These are phyloP conservation scores for Xylaria sp. DNA, from an alignment of 2,329 filamentous ascomycete genomes.

Conservation along the genomic window DNA sequence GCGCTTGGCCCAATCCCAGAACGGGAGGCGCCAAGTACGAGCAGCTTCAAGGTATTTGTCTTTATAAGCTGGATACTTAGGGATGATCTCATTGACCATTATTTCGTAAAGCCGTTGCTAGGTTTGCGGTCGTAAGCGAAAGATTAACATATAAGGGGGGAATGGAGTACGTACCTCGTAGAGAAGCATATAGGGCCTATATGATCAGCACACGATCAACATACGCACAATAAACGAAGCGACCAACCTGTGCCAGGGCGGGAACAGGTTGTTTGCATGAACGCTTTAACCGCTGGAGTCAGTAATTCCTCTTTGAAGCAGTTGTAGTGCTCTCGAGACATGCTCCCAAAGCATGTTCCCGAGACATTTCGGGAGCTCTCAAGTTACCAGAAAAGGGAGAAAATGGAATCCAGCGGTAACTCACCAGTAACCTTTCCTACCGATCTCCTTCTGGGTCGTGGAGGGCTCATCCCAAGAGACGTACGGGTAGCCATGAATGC, in stretches of 20 bases:
- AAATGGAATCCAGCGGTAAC: no score
- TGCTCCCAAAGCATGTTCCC: no score
- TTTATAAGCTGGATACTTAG: slow-evolving; percentile 31
- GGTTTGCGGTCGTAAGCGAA: slow-evolving; percentile 21
- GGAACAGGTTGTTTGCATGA: slow-evolving; percentile 34
- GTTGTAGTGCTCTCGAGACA: no score
- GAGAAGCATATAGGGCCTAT: slow-evolving; percentile 37
- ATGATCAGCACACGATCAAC: no score
- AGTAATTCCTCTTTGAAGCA: no score
- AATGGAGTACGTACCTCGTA: slow-evolving; percentile 31
- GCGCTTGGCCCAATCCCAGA: slow-evolving; percentile 49
- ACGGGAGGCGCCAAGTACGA: slow-evolving; percentile 36
- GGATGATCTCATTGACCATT: slow-evolving; percentile 40
- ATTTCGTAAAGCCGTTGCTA: slow-evolving; percentile 42
- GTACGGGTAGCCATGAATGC: slow-evolving; percentile 40
- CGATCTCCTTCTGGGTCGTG: slow-evolving; percentile 30
- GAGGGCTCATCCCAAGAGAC: slow-evolving; percentile 34
- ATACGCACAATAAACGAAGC: no score
- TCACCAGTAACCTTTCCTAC: slow-evolving; percentile 37
- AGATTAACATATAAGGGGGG: neutral
- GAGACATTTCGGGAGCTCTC: no score
- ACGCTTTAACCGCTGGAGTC: neutral
- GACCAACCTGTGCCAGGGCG: slow-evolving; percentile 24
- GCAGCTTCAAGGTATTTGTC: slow-evolving; percentile 34
- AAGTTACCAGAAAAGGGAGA: no score